Base-by-base conservation (phyloP, 1,284 basidiomycete genomes). In the Testicularia cyperi region DNA sequence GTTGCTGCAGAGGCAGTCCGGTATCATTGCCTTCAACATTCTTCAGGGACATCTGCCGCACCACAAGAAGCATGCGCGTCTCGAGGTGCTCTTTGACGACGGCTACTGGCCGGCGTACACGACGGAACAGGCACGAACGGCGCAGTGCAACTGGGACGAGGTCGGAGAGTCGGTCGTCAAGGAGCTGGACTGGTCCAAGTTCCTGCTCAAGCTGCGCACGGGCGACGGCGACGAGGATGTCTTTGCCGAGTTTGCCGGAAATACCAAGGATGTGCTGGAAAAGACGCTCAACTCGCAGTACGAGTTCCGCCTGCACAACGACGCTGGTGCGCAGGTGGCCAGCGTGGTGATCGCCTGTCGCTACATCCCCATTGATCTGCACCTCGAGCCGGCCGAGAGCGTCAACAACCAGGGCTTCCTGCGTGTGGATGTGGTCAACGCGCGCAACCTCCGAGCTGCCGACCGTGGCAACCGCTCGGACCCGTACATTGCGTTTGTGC, bases 161-260 rank as follows among this genome's bases (percentile, higher is more conserved):
- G 87, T 96, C 27, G 92, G 92, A 28, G 95, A 98, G 80, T 90
- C 88, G 24, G 91, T 97, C 72, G 80, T 98, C 70, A 91, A 92
- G 74, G 95, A 99, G 77, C 83, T 97, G 35, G 92, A 96, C 75
- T 96, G 92, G 76, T 85, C 89, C 38, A 83, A 85, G 41, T 84
- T 94, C 37, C 91, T 88, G 85, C 78, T 97, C 40, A 76, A 76
- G 43, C 62, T 73, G 32, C 65, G 68, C 33, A 72, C 55, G 8
- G 72, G 74, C 25, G 42, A 57, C 3, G 42, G 43, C 28, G 72
- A 72, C 38, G 56, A 68, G 7, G 65, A 71, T 25, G 69, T 73
- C 20, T 72, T 73, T 48, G 72, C 74, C 33, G 72, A 74, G 34
- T 76, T 72, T 39, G 55, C 65, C 18, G 70, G 63, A 44, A 62